Conservation (phyloP, 768 basidiomycete species). For the Russula olivacea region DNA sequence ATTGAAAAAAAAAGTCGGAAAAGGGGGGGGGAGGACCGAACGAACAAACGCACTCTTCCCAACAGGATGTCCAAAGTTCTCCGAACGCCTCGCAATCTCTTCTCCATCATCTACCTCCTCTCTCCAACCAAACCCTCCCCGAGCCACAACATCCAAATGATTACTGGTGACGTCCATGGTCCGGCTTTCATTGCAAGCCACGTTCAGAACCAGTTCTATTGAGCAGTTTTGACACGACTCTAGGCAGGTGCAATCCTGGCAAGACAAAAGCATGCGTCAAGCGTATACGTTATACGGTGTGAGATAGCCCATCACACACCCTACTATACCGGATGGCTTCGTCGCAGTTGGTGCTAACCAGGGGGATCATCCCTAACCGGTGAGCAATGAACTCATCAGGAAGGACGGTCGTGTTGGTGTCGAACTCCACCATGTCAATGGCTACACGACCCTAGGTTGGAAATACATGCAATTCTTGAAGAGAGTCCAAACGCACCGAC, state of each 20-base stretch:
- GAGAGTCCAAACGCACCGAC: conserved; percentile 58
- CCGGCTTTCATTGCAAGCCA: conserved; percentile 57
- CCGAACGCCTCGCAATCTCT: conserved; percentile 66
- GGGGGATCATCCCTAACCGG: conserved; percentile 88
- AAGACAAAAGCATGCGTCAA: background rate
- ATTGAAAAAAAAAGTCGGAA: too few relatives aligned
- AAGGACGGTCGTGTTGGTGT: conserved; percentile 84
- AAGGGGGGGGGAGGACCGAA: background rate
- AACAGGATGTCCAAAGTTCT: conserved; percentile 74
- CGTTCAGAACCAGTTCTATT: conserved; percentile 72
- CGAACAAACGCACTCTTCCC: conserved; percentile 63
- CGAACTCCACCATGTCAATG: conserved; percentile 94
- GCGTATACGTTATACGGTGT: too few relatives aligned
- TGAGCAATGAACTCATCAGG: conserved; percentile 98
- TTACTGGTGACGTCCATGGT: conserved; percentile 86
- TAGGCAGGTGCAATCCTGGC: conserved; percentile 87
- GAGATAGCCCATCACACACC: conserved; percentile 36
- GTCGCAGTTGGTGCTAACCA: conserved; percentile 82
- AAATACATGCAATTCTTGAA: background rate
- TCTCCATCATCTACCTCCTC: conserved; percentile 52
- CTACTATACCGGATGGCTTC: conserved; percentile 79
- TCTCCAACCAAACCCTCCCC: conserved; percentile 26
- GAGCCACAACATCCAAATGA: conserved; percentile 61
- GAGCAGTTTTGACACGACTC: conserved; percentile 83
- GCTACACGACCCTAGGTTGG: conserved; percentile 43